Percentiles rank a stretch among this genome's conserved stretches.
Conservation (phyloP, 2,329 filamentous ascomycete genomes). For the Sphaerulina populicola region DNA sequence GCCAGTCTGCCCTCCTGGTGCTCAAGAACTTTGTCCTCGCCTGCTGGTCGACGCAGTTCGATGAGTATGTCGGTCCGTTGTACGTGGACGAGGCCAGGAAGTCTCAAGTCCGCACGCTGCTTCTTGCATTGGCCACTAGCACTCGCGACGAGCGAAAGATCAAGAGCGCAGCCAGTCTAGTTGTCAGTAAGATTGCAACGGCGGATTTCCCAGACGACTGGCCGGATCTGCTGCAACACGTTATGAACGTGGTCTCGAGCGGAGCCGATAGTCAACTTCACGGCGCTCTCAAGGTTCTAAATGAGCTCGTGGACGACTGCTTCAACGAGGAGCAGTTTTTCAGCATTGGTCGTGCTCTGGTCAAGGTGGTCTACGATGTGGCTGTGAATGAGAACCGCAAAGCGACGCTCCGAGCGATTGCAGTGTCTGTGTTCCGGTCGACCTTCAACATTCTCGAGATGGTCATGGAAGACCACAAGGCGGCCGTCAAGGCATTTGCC, state of each 20-base stretch:
- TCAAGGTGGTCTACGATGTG: slow-evolving; percentile 74
- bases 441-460: slow-evolving; percentile 96
- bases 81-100: slow-evolving; percentile 64
- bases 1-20: slow-evolving; percentile 72
- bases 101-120: slow-evolving; percentile 58
- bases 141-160: slow-evolving; percentile 72
- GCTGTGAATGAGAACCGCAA: slow-evolving; percentile 68
- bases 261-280: slow-evolving; percentile 75
- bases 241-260: slow-evolving; percentile 67
- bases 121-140: slow-evolving; percentile 70
- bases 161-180: slow-evolving; percentile 77
- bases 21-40: slow-evolving; percentile 76
- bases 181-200: slow-evolving; percentile 87
- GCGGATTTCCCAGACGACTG: slow-evolving; percentile 91
- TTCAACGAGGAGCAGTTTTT: slow-evolving; percentile 95
- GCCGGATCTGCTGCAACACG: slow-evolving; percentile 75
- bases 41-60: slow-evolving; percentile 71
- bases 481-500: slow-evolving; percentile 78
- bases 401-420: slow-evolving; percentile 64
- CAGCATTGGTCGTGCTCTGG: slow-evolving; percentile 72
- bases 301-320: slow-evolving; percentile 85
- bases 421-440: slow-evolving; percentile 79
- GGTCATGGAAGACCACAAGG: slow-evolving; percentile 86
- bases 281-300: slow-evolving; percentile 78
- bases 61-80: slow-evolving; percentile 59